Percentiles rank a stretch among this genome's conserved stretches.
These are phyloP conservation scores for Cystoderma amianthinum DNA, from an alignment of 768 basidiomycete species.

Conservation along the genomic window DNA sequence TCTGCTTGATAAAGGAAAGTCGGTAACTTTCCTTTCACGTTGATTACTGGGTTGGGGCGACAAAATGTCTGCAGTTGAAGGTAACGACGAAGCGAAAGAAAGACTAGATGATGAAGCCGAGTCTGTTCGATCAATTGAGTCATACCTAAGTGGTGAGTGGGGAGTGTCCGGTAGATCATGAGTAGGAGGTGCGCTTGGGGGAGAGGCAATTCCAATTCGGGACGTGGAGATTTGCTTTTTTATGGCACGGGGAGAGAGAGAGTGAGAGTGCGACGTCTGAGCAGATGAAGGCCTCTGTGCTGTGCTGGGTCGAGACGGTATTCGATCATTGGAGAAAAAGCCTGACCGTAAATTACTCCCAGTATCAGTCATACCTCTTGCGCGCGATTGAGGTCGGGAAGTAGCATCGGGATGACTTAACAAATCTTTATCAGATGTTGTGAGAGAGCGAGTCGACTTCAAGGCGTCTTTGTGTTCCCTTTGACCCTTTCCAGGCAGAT, in stretches of 20 bases:
- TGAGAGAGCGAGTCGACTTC: constrained; percentile 22
- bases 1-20: neutral
- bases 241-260: constrained; percentile 23
- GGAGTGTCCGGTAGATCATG: constrained; percentile 43
- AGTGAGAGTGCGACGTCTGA: constrained; percentile 9
- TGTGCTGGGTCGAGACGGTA: constrained; percentile 5
- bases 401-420: constrained; percentile 24
- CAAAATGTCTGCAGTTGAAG: constrained; percentile 10
- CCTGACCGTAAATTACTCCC: constrained; percentile 21
- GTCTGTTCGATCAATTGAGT: constrained; percentile 8
- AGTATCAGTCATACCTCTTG: constrained; percentile 43
- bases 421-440: constrained; percentile 22
- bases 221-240: constrained; percentile 37
- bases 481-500: constrained; percentile 6
- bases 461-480: neutral
- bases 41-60: neutral
- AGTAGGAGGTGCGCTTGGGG: constrained; percentile 43
- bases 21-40: neutral
- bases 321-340: constrained; percentile 17
- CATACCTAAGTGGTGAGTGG: constrained; percentile 5
- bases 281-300: constrained; percentile 8
- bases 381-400: constrained; percentile 33
- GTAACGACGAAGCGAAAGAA: constrained; percentile 35
- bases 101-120: constrained; percentile 30
- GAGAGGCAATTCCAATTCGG: constrained; percentile 24